Evolutionary conservation across 2,329 filamentous ascomycete genomes (phyloP).

Genomic region (Mycocentrospora acerina): DNA sequence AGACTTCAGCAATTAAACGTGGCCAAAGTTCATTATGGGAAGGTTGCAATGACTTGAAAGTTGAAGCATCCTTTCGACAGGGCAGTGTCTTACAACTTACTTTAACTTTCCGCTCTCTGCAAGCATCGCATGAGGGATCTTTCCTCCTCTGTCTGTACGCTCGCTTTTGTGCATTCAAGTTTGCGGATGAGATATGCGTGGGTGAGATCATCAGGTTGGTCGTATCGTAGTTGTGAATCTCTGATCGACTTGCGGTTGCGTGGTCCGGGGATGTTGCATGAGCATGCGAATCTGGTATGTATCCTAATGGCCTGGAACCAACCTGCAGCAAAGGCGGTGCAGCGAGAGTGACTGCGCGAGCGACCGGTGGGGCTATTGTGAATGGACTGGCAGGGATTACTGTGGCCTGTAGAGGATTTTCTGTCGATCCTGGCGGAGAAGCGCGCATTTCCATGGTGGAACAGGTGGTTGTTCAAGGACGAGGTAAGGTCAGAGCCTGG

Average conservation of each 20-base stretch:
- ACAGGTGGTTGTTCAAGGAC: conserved; percentile 13
- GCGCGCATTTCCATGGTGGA: conserved; percentile 24
- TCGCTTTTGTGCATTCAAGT: conserved; percentile 77
- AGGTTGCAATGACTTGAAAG: too few species aligned
- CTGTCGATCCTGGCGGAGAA: conserved; percentile 36
- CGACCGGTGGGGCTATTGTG: conserved; percentile 22
- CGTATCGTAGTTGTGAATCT: conserved; percentile 33
- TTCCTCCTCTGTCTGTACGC: conserved; percentile 94
- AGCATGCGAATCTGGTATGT: conserved; percentile 32
- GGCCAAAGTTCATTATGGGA: too few species aligned
- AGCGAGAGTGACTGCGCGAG: conserved; percentile 28
- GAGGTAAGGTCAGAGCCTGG: conserved; percentile 14
- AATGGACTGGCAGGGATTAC: conserved; percentile 39
- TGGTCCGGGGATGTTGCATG: conserved; percentile 42
- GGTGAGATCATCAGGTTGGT: conserved; percentile 45
- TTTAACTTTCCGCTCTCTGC: conserved; percentile 77
- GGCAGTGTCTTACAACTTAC: conserved; percentile 40
- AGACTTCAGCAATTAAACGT: too few species aligned
- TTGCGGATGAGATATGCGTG: conserved; percentile 48
- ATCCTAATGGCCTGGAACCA: conserved; percentile 35
- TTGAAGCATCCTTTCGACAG: too few species aligned
- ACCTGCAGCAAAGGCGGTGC: conserved; percentile 31
- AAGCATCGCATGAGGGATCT: conserved; percentile 96
- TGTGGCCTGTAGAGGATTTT: conserved; percentile 35
- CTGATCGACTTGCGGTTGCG: conserved; percentile 33